phyloP scores from a whole-genome alignment of 768 basidiomycete species.

The Favolaschia claudopus region DNA sequence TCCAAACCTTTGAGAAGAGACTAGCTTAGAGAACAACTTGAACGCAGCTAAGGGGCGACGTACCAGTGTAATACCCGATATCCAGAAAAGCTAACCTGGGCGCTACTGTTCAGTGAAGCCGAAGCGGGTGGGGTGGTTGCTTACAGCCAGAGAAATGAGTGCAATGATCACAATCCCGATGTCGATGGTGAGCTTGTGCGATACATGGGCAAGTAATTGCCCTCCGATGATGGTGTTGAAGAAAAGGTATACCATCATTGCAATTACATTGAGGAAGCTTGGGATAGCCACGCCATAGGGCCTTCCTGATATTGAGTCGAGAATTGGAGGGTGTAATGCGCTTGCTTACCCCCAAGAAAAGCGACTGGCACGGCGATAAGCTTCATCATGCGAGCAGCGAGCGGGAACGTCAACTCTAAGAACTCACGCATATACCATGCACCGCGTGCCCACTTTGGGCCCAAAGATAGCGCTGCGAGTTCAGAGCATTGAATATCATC shows the following conservation, averaged over 20 bases:
- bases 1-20: constrained; percentile 49
- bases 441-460: constrained; percentile 80
- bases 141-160: constrained; percentile 45
- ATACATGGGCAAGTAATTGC: constrained; percentile 67
- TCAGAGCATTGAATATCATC: not conserved
- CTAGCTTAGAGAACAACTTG: not conserved
- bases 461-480: constrained; percentile 66
- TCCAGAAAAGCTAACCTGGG: constrained; percentile 68
- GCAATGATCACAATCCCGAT: constrained; percentile 51
- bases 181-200: constrained; percentile 45
- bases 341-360: constrained; percentile 39
- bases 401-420: constrained; percentile 47
- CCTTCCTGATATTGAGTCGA: constrained; percentile 40
- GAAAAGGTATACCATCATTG: constrained; percentile 70
- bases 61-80: constrained; percentile 70
- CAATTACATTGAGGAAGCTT: constrained; percentile 64
- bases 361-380: constrained; percentile 36
- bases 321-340: not conserved
- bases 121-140: constrained; percentile 3
- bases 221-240: constrained; percentile 75
- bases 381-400: no score
- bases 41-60: not conserved
- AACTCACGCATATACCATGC: constrained; percentile 71
- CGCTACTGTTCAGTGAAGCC: not conserved
- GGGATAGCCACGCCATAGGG: constrained; percentile 62